Base-by-base conservation (phyloP, 2,329 filamentous ascomycete species). In the Ophiocordyceps camponoti-leonardi region DNA sequence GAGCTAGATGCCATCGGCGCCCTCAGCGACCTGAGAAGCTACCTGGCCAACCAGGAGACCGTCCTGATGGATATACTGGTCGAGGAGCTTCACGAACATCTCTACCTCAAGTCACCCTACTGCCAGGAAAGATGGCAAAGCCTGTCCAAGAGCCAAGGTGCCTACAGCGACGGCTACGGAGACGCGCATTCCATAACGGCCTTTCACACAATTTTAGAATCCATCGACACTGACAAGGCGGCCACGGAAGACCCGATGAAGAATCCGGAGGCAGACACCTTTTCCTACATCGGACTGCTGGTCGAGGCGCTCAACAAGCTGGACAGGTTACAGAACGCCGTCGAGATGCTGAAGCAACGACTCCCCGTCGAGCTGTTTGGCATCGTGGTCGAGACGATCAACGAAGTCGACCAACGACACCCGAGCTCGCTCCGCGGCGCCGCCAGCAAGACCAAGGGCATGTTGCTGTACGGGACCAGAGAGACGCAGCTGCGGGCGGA, bases 91-190 rank as follows among this genome's bases (percentile, higher is more conserved):
- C 92, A 98, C 59, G 92, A 94, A 59, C 92, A 98, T 63, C 72
- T 98, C 4, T 98, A 98, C 58, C 77, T 98, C 37, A 96, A 96
- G 60, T 96, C 90, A 4, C 92, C 90, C 0, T 98, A 98, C 59
- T 96, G 90, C 58, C 87, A 94, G 58, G 86, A 94, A 59, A 74
- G 92, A 52, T 98, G 92, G 92, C 93, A 94, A 62, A 76, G 75
- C 48, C 77, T 94, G 48, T 73, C 81, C 35, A 82, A 81, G 53
- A 75, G 73, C 35, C 80, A 84, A 51, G 71, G 75, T 43, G 66
- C 67, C 3, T 67, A 65, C 49, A 67, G 65, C 41, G 71, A 74
- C 44, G 65, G 60, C 35, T 71, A 69, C 47, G 58, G 64, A n/a
- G 66, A 72, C 14, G 59, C 65, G 14, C 64, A 61, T 12, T 55